Evolutionary conservation across 2,329 filamentous ascomycete genomes (phyloP).

Genomic region (Taxawa tesnikishii): DNA sequence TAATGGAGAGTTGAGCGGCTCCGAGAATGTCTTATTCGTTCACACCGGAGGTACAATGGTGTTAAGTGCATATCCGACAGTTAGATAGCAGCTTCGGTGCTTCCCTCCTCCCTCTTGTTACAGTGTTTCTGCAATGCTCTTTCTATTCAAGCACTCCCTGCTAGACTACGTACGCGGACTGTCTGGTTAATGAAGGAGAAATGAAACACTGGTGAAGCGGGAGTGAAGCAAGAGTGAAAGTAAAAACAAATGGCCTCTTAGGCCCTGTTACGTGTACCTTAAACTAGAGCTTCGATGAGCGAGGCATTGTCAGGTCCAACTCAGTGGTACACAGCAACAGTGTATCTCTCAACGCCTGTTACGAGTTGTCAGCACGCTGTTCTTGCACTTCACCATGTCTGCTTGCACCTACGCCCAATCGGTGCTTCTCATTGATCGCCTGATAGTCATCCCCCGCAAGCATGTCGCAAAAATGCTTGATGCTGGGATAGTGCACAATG

Average conservation of each 20-base stretch:
- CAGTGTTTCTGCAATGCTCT: too few species aligned
- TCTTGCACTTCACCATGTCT: neutral
- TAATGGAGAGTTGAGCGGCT: conserved; percentile 47
- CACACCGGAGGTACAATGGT: conserved; percentile 61
- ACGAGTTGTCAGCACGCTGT: neutral
- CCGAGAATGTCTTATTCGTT: conserved; percentile 54
- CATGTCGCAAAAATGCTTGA: conserved; percentile 52
- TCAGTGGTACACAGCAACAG: conserved; percentile 24
- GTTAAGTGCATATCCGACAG: conserved; percentile 58
- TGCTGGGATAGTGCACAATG: conserved; percentile 51
- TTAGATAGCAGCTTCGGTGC: too few species aligned
- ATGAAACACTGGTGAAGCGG: too few species aligned
- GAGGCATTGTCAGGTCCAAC: too few species aligned
- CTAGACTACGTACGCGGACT: too few species aligned
- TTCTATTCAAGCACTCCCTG: too few species aligned
- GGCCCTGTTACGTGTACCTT: too few species aligned
- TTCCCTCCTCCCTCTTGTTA: too few species aligned
- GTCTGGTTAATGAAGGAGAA: too few species aligned
- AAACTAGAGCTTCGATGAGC: too few species aligned
- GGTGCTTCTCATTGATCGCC: conserved; percentile 40
- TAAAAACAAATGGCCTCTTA: too few species aligned
- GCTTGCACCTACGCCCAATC: conserved; percentile 32
- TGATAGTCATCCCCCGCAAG: conserved; percentile 45
- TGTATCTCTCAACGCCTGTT: conserved; percentile 19
- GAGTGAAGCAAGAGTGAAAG: too few species aligned